These are phyloP conservation scores for Ophiosphaerella korrae DNA, from an alignment of 2,329 filamentous ascomycete genomes.

Conservation along the genomic window DNA sequence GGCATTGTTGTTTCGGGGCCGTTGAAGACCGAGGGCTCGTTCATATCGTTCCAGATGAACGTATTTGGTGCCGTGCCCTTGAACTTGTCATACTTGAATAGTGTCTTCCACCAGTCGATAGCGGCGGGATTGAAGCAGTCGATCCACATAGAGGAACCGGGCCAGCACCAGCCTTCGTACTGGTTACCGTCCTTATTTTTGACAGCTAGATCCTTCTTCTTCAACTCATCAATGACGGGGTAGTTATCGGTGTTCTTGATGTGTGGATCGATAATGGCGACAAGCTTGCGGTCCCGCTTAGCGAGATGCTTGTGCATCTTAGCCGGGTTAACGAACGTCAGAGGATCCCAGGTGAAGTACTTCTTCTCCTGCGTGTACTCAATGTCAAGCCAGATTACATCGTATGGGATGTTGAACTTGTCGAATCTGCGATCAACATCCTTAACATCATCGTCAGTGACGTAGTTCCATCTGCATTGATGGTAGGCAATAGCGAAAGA, in stretches of 20 bases:
- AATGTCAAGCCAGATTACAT: conserved; percentile 98
- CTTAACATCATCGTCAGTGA: conserved; percentile 94
- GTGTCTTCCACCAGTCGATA: conserved; percentile 84
- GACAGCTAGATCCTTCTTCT: conserved; percentile 80
- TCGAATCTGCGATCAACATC: conserved; percentile 97
- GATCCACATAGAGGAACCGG: conserved; percentile 93
- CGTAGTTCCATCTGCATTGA: conserved; percentile 98
- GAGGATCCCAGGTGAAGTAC: conserved; percentile 95
- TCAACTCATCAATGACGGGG: conserved; percentile 76
- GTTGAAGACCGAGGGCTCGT: conserved; percentile 98
- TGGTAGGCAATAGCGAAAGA: conserved; percentile 93
- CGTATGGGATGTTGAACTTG: conserved; percentile 92
- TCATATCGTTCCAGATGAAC: conserved; percentile 99
- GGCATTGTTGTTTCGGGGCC: conserved; percentile 98
- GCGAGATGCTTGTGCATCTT: conserved; percentile 89
- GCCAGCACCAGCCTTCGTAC: conserved; percentile 99
- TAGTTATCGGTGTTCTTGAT: conserved; percentile 92
- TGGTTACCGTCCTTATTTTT: conserved; percentile 87
- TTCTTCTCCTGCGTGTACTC: conserved; percentile 97
- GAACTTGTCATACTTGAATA: conserved; percentile 89
- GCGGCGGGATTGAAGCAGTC: conserved; percentile 95
- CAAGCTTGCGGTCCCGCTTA: conserved; percentile 83
- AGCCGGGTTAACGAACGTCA: conserved; percentile 84
- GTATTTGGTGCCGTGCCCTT: conserved; percentile 84
- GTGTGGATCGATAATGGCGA: conserved; percentile 94